These are phyloP conservation scores for Acrodontium crateriforme DNA, from an alignment of 2,329 filamentous ascomycete species.

Conservation along the genomic window DNA sequence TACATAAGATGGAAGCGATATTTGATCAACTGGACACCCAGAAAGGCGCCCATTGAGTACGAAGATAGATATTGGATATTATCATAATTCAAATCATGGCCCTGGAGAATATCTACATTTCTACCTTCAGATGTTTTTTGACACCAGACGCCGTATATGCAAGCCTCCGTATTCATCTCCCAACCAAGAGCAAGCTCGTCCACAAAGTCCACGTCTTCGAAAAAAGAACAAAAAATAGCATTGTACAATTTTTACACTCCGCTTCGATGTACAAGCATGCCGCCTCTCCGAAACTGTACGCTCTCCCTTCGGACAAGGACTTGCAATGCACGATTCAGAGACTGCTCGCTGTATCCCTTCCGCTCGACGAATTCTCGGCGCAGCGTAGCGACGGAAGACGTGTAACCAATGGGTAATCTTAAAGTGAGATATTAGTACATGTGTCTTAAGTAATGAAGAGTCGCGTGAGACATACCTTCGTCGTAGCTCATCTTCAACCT, in stretches of 20 bases:
- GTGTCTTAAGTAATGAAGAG: neutral
- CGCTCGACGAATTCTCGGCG: conserved; percentile 84
- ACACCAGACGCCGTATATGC: no score
- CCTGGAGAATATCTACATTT: no score
- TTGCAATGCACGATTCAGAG: conserved; percentile 69
- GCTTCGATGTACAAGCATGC: conserved; percentile 60
- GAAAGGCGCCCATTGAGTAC: no score
- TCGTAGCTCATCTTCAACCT: conserved; percentile 79
- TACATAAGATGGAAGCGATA: no score
- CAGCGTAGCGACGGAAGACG: conserved; percentile 74
- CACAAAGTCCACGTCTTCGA: no score
- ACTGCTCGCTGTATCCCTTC: conserved; percentile 78
- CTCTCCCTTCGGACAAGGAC: conserved; percentile 80
- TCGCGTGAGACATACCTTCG: conserved; percentile 36
- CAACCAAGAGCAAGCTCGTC: no score
- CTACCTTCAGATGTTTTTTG: no score
- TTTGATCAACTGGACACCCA: no score
- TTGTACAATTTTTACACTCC: conserved; percentile 31
- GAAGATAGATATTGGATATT: no score
- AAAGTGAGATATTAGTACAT: neutral
- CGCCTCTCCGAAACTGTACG: conserved; percentile 66
- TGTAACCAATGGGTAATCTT: conserved; percentile 80
- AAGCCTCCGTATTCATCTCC: no score
- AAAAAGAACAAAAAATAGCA: no score
- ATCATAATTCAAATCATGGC: no score